These are phyloP conservation scores for Jackrogersella minutella DNA, from an alignment of 495 filamentous ascomycete genomes.

Conservation along the genomic window DNA sequence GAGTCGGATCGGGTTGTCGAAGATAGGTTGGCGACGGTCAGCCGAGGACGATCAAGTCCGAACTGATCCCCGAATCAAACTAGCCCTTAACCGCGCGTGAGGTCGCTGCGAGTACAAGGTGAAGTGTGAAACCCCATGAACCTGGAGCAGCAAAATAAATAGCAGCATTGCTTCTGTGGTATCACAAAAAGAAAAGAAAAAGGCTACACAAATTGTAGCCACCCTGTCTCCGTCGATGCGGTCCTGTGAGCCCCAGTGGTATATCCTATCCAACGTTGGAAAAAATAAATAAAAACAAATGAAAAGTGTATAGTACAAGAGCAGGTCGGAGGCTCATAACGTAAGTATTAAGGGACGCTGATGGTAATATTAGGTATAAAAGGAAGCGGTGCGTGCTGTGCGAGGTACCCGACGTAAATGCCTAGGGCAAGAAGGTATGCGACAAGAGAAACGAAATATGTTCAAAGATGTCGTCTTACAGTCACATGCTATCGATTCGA, in stretches of 20 bases:
- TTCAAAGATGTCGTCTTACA: not conserved
- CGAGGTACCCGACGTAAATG: too few species aligned
- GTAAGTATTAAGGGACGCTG: constrained; percentile 24
- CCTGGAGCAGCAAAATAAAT: not conserved
- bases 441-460: constrained; percentile 12
- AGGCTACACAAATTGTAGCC: constrained; percentile 5
- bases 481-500: constrained; percentile 56
- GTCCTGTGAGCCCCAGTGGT: constrained; percentile 31
- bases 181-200: constrained; percentile 19
- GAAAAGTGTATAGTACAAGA: constrained; percentile 29
- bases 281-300: too few species aligned
- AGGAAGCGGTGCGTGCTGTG: not conserved
- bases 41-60: not conserved
- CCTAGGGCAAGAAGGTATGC: too few species aligned
- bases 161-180: constrained; percentile 9
- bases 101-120: not conserved
- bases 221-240: constrained; percentile 8
- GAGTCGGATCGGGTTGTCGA: constrained; percentile 5
- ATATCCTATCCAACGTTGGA: constrained; percentile 28
- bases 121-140: constrained; percentile 3
- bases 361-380: not conserved
- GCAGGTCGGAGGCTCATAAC: constrained; percentile 32
- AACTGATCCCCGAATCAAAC: not conserved
- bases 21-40: not conserved
- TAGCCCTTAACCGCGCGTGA: not conserved